Percentiles rank a stretch among this genome's conserved stretches.
Conservation (phyloP, 768 basidiomycete genomes). For the Austroboletus eburneus region DNA sequence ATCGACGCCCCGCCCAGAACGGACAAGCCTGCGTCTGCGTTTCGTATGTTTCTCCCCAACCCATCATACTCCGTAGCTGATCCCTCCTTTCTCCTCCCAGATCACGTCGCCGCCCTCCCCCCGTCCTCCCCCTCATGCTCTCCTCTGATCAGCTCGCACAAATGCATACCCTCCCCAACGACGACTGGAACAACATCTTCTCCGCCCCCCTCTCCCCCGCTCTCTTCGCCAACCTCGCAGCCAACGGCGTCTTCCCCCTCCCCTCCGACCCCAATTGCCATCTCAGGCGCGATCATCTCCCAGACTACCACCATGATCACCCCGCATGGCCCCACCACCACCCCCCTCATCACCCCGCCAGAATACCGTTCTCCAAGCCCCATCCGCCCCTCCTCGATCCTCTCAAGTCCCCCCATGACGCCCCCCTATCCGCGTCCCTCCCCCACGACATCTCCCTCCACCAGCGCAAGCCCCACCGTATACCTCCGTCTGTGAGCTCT, state of each 20-base stretch:
- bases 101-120: conserved; percentile 31
- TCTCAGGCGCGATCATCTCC: conserved; percentile 15
- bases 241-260: conserved; percentile 52
- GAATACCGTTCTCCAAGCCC: conserved; percentile 29
- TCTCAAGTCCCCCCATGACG: conserved; percentile 21
- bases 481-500: conserved; percentile 11
- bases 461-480: conserved; percentile 18
- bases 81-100: conserved; percentile 34
- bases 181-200: conserved; percentile 58
- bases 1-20: conserved; percentile 2
- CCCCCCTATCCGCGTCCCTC: conserved; percentile 11
- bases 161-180: conserved; percentile 24
- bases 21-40: neutral
- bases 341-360: conserved; percentile 22
- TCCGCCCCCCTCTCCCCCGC: conserved; percentile 58
- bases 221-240: conserved; percentile 57
- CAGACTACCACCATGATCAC: conserved; percentile 21
- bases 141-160: conserved; percentile 14
- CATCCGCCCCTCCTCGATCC: conserved; percentile 26
- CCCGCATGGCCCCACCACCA: conserved; percentile 25
- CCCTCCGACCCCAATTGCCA: conserved; percentile 31
- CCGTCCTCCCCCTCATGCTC: conserved; percentile 15
- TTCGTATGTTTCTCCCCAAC: neutral
- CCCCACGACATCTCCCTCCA: conserved; percentile 7
- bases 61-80: conserved; percentile 20